These are phyloP conservation scores for Acanthamoeba healyi DNA, from an alignment of 208 protist genomes.

Conservation along the genomic window DNA sequence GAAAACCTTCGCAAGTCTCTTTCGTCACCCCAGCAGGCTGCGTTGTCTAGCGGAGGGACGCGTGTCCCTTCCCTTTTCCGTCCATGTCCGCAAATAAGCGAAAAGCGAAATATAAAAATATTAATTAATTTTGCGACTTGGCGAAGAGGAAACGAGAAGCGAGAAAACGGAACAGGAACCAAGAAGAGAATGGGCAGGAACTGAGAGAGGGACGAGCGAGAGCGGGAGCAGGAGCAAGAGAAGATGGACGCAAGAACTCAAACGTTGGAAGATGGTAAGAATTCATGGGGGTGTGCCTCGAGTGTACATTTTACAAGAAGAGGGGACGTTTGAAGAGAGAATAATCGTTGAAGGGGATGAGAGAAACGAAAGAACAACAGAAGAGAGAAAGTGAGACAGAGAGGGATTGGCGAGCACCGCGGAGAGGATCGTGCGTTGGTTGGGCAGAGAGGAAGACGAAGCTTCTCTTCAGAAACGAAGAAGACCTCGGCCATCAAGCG, in stretches of 20 bases:
- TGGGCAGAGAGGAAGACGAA: background rate
- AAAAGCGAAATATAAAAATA: background rate
- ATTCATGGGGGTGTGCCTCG: background rate
- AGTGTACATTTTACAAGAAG: constrained; percentile 58
- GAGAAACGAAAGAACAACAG: background rate
- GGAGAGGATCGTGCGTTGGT: too few species aligned
- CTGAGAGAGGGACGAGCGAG: background rate
- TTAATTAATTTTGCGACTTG: background rate
- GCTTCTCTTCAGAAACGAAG: background rate
- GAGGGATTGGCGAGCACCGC: too few species aligned
- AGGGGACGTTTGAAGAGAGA: background rate
- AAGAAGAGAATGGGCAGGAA: background rate
- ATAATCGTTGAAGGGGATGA: background rate
- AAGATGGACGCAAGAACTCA: background rate
- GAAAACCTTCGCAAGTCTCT: background rate
- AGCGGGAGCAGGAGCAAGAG: background rate
- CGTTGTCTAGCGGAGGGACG: background rate
- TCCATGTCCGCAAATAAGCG: background rate
- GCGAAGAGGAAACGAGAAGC: background rate
- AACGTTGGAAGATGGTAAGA: too few species aligned
- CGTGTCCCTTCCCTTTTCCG: background rate
- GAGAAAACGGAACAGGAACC: background rate
- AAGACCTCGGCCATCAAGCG: too few species aligned
- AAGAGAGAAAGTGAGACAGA: too few species aligned
- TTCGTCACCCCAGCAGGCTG: background rate